phyloP scores from a whole-genome alignment of 2,329 filamentous ascomycete genomes.

The Fusarium clavum region DNA sequence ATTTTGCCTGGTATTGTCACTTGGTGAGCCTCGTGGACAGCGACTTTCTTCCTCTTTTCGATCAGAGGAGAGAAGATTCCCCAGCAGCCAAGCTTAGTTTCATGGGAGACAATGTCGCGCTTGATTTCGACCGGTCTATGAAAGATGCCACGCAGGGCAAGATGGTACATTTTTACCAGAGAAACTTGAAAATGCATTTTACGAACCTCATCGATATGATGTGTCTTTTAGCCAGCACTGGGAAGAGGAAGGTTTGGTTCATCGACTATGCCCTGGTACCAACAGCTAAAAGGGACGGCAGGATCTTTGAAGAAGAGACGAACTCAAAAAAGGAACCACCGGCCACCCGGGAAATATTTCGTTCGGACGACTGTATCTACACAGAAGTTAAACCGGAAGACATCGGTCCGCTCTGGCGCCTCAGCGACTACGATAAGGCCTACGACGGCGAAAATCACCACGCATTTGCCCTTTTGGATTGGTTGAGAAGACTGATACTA shows the following conservation, averaged over 20 bases:
- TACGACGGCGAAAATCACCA: not conserved
- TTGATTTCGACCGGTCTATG: conserved; percentile 25
- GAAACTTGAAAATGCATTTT: not conserved
- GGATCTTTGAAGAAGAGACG: too few species aligned
- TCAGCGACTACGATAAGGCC: not conserved
- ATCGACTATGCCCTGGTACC: conserved; percentile 13
- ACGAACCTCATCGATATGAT: conserved; percentile 6
- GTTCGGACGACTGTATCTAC: conserved; percentile 1
- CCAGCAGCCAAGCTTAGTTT: not conserved
- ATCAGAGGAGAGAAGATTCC: fast-evolving
- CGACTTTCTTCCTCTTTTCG: not conserved
- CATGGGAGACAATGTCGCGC: conserved; percentile 14
- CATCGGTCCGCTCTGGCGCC: not conserved
- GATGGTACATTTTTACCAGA: not conserved
- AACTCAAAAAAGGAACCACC: fast-evolving
- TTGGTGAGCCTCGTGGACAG: too few species aligned
- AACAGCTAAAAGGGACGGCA: fast-evolving
- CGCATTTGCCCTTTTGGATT: not conserved
- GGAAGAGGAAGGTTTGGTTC: conserved; percentile 15
- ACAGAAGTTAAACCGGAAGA: conserved; percentile 19
- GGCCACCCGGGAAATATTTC: not conserved
- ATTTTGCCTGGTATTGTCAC: too few species aligned
- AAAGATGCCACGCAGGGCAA: not conserved
- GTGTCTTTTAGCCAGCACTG: not conserved
- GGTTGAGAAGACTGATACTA: not conserved